A percentile compares a stretch with the other conserved stretches of the same genome.
Evolutionary conservation across 148 eudicot genomes (phyloP).

Genomic region (Heliosperma pusillum): DNA sequence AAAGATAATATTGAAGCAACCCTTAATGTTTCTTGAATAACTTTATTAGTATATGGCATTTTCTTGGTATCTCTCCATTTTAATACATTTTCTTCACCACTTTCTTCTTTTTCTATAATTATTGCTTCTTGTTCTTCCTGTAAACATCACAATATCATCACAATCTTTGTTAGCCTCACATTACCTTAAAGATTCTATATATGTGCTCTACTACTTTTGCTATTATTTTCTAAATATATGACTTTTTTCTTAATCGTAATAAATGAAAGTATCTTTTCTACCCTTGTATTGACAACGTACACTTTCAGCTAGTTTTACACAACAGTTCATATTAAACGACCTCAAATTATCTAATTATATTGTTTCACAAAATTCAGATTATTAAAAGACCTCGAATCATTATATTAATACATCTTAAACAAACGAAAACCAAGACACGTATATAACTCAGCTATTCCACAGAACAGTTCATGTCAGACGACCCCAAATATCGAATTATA

Average conservation of each 20-base stretch:
- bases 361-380: too few species aligned
- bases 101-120: constrained; percentile 29
- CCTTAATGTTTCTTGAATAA: constrained; percentile 84
- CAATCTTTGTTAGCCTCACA: constrained; percentile 19
- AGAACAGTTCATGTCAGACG: background rate
- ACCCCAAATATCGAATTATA: background rate
- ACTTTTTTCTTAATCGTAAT: background rate
- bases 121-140: constrained; percentile 48
- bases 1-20: constrained; percentile 90
- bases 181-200: constrained; percentile 5
- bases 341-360: too few species aligned
- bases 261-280: too few species aligned
- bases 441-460: too few species aligned
- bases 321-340: too few species aligned
- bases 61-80: constrained; percentile 49
- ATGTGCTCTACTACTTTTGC: background rate
- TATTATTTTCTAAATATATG: background rate
- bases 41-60: constrained; percentile 75
- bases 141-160: background rate
- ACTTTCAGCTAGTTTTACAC: too few species aligned
- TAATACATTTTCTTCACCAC: constrained; percentile 28
- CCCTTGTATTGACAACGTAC: too few species aligned
- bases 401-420: too few species aligned
- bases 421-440: too few species aligned
- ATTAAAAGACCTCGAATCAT: too few species aligned